These are phyloP conservation scores for Scenedesmus sp. DNA, from an alignment of 163 green algal genomes.

Conservation along the genomic window DNA sequence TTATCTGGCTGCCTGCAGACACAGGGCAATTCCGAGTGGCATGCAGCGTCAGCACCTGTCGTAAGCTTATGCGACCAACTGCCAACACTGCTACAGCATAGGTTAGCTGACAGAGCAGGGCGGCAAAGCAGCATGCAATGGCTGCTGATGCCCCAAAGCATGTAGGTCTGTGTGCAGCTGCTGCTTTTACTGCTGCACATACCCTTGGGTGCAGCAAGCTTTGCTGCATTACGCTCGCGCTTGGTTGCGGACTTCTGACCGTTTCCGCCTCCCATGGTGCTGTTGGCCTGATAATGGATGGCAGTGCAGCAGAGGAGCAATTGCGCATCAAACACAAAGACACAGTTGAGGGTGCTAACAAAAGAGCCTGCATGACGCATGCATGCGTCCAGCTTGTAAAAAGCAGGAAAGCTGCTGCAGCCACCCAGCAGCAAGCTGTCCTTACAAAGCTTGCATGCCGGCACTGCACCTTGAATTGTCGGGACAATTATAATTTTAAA, in stretches of 20 bases:
- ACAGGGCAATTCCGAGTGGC: background rate
- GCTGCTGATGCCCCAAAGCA: background rate
- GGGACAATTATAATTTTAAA: no score
- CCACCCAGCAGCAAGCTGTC: background rate
- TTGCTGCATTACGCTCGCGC: conserved; percentile 32
- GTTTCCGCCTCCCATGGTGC: conserved; percentile 52
- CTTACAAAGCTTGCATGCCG: background rate
- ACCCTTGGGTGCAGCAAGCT: conserved; percentile 45
- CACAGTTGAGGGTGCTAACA: background rate
- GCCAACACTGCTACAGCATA: no score
- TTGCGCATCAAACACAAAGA: background rate
- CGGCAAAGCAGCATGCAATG: background rate
- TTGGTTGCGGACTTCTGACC: conserved; percentile 48
- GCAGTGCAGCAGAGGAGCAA: background rate
- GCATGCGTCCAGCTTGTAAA: background rate
- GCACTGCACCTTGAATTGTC: no score
- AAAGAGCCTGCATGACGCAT: background rate
- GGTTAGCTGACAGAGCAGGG: background rate
- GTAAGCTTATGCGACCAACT: no score
- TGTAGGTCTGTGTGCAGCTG: background rate
- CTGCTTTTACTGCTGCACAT: no score
- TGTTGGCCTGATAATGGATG: background rate
- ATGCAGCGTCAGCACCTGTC: no score
- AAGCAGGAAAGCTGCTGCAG: background rate
- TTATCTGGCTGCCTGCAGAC: conserved; percentile 54